Evolutionary conservation across 2,329 filamentous ascomycete species (phyloP).

Genomic region (Botrytis elliptica): DNA sequence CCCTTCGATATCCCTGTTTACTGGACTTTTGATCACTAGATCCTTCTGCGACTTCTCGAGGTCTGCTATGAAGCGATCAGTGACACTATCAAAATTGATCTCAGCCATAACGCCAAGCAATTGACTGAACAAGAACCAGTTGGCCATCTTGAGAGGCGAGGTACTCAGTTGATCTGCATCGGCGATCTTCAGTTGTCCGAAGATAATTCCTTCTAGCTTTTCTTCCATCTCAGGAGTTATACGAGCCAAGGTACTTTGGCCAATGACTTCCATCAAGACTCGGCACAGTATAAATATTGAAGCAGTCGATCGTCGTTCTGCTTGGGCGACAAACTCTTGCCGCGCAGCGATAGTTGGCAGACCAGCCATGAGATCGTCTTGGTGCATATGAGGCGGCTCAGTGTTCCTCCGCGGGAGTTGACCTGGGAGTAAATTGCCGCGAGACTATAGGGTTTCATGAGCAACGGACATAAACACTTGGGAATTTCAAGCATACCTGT

Average conservation of each 20-base stretch:
- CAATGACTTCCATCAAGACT: constrained; percentile 90
- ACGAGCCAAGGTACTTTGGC: constrained; percentile 77
- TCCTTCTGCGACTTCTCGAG: constrained; percentile 77
- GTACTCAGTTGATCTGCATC: constrained; percentile 77
- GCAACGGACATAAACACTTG: not conserved
- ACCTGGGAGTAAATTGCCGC: constrained; percentile 29
- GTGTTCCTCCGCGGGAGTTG: constrained; percentile 68
- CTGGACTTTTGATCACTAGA: constrained; percentile 66
- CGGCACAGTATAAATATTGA: constrained; percentile 96
- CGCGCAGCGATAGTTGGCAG: constrained; percentile 43
- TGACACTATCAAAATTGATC: constrained; percentile 82
- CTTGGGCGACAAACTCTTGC: constrained; percentile 73
- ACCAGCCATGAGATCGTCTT: constrained; percentile 25
- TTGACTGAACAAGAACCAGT: constrained; percentile 93
- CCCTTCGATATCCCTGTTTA: constrained; percentile 68
- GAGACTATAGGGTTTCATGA: constrained; percentile 27
- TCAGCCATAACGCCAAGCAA: constrained; percentile 95
- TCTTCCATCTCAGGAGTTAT: constrained; percentile 92
- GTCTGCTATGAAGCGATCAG: constrained; percentile 77
- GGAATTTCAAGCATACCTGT: constrained; percentile 41
- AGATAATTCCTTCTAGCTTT: constrained; percentile 92
- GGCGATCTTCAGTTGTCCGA: constrained; percentile 86
- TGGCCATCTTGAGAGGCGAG: constrained; percentile 83
- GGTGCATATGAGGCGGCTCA: constrained; percentile 51
- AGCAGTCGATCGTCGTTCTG: constrained; percentile 86